Conservation (phyloP, 2,329 filamentous ascomycete genomes). For the Penicillium fuscoglaucum region DNA sequence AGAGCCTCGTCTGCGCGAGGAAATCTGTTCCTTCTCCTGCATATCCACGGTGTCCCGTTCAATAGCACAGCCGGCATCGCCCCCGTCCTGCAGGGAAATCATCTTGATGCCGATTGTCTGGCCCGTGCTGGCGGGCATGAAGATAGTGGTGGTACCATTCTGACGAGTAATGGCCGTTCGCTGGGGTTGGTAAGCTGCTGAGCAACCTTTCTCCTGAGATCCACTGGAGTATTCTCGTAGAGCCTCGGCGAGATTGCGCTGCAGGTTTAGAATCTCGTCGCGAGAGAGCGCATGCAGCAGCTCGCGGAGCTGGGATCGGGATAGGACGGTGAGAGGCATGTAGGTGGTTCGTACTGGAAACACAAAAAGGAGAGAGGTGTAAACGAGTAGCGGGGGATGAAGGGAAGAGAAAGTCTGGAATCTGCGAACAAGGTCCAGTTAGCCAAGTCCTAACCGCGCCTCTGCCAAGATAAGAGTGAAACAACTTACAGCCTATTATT, state of each 20-base stretch:
- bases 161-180: conserved; percentile 61
- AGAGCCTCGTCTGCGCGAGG: conserved; percentile 20
- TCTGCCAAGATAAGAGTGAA: conserved; percentile 10
- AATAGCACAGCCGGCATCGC: conserved; percentile 33
- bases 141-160: conserved; percentile 63
- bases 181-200: conserved; percentile 61
- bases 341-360: conserved; percentile 1
- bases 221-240: conserved; percentile 66
- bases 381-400: neutral
- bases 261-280: conserved; percentile 59
- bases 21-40: conserved; percentile 17
- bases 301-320: conserved; percentile 55
- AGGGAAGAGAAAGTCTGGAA: conserved; percentile 4
- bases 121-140: conserved; percentile 66
- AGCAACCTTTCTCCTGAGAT: conserved; percentile 59
- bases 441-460: neutral
- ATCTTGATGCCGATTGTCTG: conserved; percentile 65
- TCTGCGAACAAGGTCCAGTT: conserved; percentile 6
- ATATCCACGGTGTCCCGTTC: conserved; percentile 30
- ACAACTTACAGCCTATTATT: conserved; percentile 1
- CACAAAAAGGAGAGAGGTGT: neutral
- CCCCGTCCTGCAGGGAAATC: conserved; percentile 53
- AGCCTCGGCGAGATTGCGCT: conserved; percentile 59
- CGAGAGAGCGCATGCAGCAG: conserved; percentile 57
- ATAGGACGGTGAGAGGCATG: conserved; percentile 63